Percentiles rank a stretch among this genome's conserved stretches.
phyloP scores from a whole-genome alignment of 2,329 filamentous ascomycete species.

The Boeremia lycopersici region DNA sequence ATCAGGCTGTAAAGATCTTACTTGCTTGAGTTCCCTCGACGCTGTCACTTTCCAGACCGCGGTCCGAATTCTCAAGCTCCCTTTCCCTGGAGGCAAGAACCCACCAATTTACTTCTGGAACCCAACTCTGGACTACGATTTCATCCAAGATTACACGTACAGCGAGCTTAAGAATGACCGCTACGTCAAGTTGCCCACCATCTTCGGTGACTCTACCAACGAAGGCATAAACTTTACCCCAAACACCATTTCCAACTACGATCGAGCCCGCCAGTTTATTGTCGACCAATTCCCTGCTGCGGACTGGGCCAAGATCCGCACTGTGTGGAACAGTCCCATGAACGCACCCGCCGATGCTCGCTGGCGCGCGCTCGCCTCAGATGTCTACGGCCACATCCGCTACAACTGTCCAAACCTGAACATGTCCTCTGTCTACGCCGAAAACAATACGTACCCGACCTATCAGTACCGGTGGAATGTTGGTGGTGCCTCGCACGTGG shows the following conservation, averaged over 20 bases:
- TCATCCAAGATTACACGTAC: conserved; percentile 50
- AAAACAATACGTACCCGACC: conserved; percentile 33
- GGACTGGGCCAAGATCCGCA: conserved; percentile 35
- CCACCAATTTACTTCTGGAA: conserved; percentile 51
- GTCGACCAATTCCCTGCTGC: conserved; percentile 48
- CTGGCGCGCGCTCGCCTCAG: conserved; percentile 48
- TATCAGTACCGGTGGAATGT: conserved; percentile 60
- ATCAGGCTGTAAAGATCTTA: conserved; percentile 46
- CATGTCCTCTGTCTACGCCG: conserved; percentile 46
- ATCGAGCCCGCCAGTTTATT: conserved; percentile 46
- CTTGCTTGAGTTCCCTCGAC: conserved; percentile 48
- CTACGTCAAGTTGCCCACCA: conserved; percentile 50
- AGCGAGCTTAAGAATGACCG: conserved; percentile 44
- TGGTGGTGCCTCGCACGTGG: conserved; percentile 46
- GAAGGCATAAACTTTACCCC: conserved; percentile 51
- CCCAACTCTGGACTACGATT: conserved; percentile 51
- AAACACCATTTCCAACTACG: conserved; percentile 40
- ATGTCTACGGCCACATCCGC: conserved; percentile 56
- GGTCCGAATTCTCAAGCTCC: conserved; percentile 39
- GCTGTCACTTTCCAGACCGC: conserved; percentile 48
- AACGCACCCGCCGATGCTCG: conserved; percentile 27
- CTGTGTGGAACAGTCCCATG: conserved; percentile 37
- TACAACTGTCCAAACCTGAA: conserved; percentile 56
- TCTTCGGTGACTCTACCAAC: conserved; percentile 54
- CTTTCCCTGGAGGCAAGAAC: conserved; percentile 46